Base-by-base conservation (phyloP, 2,329 filamentous ascomycete species). In the Acephala macrosclerotiorum region DNA sequence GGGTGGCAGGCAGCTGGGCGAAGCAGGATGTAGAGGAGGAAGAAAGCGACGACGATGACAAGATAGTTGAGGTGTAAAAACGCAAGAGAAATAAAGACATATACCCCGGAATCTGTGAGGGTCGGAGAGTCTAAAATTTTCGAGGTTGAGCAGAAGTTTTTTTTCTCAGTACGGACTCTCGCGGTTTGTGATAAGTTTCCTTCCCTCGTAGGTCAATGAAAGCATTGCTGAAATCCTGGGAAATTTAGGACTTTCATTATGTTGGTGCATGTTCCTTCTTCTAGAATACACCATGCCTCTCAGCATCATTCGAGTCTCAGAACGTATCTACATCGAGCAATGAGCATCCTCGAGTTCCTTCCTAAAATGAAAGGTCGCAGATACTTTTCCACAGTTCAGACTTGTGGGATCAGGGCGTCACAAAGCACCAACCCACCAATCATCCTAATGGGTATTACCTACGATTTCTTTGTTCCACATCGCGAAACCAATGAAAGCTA, bases 41-140 rank as follows among this genome's bases (percentile, higher is more conserved):
- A 16, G 71, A 73, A 8, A 70, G 73, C 36, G 73, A 74, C 25
- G 73, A 75, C 57, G 74, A 76, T 66, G 75, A 76, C 67, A 72
- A 74, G 59, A 75, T 77, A 67, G 70, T 74, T 18, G 75, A 77
- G 58, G 74, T 77, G 51, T 77, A 74, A 63, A n/a, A 57, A 49
- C 25, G 11, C n/a, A 63, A 33, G 40, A 49, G 42, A 22, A 51
- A 20, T 42, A 22, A 61, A 42, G 7, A 12, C 7, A 22, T 53
- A 53, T 26, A 51, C 20, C 3, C 26, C 3, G 20, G 11, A 22
- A n/a, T 49, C 45, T 45, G 42, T 45, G 8, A 2, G 18, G 18
- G 42, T 3, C 18, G 20, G 16, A 11, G 2, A 11, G 20, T 14
- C 20, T 49, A 1, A 14, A 35, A 56, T 12, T 9, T 2, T 6